A percentile compares a stretch with the other conserved stretches of the same genome.
These are phyloP conservation scores for Chimonanthus salicifolius DNA, from an alignment of 164 flowering plant species.

Conservation along the genomic window DNA sequence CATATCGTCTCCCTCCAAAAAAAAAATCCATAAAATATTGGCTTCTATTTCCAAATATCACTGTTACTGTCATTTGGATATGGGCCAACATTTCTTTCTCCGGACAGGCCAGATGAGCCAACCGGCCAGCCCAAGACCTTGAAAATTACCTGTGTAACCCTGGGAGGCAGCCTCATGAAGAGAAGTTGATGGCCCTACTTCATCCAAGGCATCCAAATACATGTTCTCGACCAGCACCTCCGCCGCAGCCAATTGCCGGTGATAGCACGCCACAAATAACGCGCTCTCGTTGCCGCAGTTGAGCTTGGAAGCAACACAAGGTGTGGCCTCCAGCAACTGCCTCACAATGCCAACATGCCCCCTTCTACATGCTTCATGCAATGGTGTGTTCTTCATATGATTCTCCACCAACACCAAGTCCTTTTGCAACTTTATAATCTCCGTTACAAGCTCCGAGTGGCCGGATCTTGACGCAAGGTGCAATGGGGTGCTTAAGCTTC, in stretches of 20 bases:
- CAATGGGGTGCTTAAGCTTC: background rate
- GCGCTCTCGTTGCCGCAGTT: background rate
- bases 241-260: background rate
- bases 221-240: background rate
- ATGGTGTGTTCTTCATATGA: background rate
- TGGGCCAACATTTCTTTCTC: no score
- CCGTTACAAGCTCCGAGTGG: background rate
- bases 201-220: background rate
- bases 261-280: background rate
- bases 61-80: no score
- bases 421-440: background rate
- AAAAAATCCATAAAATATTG: no score
- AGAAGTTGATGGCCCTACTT: background rate
- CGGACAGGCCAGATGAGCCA: no score
- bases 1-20: background rate
- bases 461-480: background rate
- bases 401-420: background rate
- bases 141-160: background rate
- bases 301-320: background rate
- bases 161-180: background rate
- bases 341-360: background rate
- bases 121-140: background rate
- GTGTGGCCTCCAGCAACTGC: background rate
- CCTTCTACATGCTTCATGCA: background rate
- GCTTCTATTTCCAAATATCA: background rate